These are phyloP conservation scores for Phytophthora nicotianae DNA, from an alignment of 352 stramenopile genomes.

Conservation along the genomic window DNA sequence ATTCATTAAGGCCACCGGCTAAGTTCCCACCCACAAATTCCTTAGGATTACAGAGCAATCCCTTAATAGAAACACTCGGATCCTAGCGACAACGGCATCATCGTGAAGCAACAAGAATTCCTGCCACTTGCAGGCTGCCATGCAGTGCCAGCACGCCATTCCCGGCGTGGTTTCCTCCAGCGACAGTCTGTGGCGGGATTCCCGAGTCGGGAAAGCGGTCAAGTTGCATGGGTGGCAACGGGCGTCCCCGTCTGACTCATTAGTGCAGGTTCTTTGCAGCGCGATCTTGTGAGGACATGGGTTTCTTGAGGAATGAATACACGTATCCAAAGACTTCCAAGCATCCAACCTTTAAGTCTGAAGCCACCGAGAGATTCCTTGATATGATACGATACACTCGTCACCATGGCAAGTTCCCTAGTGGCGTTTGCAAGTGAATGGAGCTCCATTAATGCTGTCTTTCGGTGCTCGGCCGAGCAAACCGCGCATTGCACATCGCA, in stretches of 20 bases:
- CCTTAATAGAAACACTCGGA: no score
- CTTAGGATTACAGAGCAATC: no score
- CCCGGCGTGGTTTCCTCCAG: constrained; percentile 12
- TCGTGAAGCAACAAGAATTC: no score
- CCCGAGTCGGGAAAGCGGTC: not conserved
- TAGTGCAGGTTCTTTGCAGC: not conserved
- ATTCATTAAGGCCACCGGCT: constrained; percentile 18
- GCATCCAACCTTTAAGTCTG: no score
- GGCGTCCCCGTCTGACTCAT: not conserved
- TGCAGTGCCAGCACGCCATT: constrained; percentile 19
- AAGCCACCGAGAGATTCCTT: no score
- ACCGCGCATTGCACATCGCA: not conserved
- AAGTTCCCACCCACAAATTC: not conserved
- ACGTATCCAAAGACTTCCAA: no score
- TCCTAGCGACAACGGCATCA: not conserved
- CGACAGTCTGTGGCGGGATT: not conserved
- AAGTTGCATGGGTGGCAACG: not conserved
- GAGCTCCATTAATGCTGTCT: not conserved
- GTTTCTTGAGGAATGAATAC: no score
- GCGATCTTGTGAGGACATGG: not conserved
- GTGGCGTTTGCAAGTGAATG: no score
- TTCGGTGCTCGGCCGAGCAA: not conserved
- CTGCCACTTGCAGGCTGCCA: no score
- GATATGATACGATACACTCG: not conserved
- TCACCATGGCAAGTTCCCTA: no score